Conservation (phyloP, 106 monocot genomes). For the Apostasia shenzhenica region DNA sequence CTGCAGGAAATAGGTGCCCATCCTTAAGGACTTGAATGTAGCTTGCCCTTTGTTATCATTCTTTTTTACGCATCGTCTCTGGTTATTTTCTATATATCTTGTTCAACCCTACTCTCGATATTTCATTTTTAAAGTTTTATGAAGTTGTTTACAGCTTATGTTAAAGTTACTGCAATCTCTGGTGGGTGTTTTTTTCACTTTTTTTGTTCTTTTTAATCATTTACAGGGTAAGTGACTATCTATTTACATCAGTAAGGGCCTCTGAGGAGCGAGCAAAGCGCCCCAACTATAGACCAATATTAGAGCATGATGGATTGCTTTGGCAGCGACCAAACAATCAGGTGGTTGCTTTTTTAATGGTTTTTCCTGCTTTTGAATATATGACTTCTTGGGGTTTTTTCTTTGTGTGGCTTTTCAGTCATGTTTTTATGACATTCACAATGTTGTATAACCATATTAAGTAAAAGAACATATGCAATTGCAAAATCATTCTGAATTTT, state of each 20-base stretch:
- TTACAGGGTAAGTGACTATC: slow-evolving; percentile 54
- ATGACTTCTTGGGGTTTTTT: no score
- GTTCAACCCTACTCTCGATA: neutral
- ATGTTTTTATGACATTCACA: no score
- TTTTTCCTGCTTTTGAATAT: neutral
- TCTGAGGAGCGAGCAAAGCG: slow-evolving; percentile 52
- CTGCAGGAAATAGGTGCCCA: no score
- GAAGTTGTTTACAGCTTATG: neutral
- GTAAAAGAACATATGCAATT: no score
- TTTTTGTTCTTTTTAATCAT: neutral
- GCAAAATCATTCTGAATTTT: no score
- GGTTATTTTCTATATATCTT: no score
- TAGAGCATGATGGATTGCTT: slow-evolving; percentile 82
- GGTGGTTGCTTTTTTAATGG: slow-evolving; percentile 20
- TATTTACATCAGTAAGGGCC: slow-evolving; percentile 42
- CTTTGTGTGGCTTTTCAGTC: no score
- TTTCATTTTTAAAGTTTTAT: neutral
- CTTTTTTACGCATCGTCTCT: no score
- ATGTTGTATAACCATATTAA: no score
- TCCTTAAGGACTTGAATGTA: no score
- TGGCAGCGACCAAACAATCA: slow-evolving; percentile 46
- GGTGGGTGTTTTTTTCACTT: neutral
- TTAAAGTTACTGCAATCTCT: neutral
- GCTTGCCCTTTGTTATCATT: no score
- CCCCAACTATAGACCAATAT: slow-evolving; percentile 60